Percentiles rank a stretch among this genome's conserved stretches.
These are phyloP conservation scores for Collariella sp. DNA, from an alignment of 495 filamentous ascomycete genomes.

Conservation along the genomic window DNA sequence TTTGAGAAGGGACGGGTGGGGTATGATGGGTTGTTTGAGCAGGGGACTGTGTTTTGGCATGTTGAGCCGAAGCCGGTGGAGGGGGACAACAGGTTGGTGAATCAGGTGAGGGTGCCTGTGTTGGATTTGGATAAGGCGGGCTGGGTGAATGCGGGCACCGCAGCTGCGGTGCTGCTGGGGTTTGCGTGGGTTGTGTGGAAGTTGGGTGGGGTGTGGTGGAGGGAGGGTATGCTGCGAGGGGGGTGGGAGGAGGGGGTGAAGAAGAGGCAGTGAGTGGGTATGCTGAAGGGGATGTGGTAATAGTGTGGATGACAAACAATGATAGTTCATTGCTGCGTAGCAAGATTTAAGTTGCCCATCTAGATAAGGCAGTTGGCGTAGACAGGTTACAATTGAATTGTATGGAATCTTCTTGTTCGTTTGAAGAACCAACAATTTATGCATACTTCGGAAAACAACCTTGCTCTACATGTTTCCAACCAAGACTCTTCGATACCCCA, in stretches of 20 bases:
- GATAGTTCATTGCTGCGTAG: no score
- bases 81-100: conserved; percentile 39
- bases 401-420: no score
- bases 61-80: conserved; percentile 48
- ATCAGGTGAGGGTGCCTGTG: conserved; percentile 65
- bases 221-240: conserved; percentile 18
- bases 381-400: no score
- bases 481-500: no score
- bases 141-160: conserved; percentile 63
- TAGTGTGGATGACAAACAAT: no score
- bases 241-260: conserved; percentile 19
- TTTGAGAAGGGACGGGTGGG: conserved; percentile 80
- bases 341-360: no score
- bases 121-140: conserved; percentile 51
- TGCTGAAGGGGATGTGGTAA: neutral
- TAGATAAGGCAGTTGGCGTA: no score
- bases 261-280: conserved; percentile 29
- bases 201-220: conserved; percentile 39
- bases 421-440: no score
- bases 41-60: conserved; percentile 80
- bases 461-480: no score
- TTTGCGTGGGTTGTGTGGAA: conserved; percentile 70
- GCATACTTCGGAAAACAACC: no score
- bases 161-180: conserved; percentile 57
- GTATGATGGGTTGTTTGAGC: conserved; percentile 77